phyloP scores from a whole-genome alignment of 1,284 basidiomycete genomes.

The Porogramme epimiltina region DNA sequence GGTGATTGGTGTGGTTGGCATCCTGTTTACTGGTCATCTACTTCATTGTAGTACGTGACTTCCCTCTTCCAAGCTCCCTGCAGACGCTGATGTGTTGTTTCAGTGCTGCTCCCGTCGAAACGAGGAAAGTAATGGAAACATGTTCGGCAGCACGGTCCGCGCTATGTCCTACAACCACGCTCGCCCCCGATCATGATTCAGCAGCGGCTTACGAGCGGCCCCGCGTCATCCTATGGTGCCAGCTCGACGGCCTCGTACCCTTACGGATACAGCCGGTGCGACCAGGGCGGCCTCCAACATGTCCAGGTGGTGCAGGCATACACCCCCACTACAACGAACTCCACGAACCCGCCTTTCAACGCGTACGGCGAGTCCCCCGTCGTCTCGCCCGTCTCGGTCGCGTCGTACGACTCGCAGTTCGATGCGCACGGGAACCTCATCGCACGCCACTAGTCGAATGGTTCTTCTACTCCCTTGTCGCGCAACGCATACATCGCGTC shows the following conservation, averaged over 20 bases:
- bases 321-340: slow-evolving; percentile 23
- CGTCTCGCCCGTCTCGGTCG: slow-evolving; percentile 31
- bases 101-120: slow-evolving; percentile 47
- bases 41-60: slow-evolving; percentile 51
- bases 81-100: background rate
- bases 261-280: slow-evolving; percentile 26
- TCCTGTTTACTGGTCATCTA: slow-evolving; percentile 50
- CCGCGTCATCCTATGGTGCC: slow-evolving; percentile 10
- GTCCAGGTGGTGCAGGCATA: slow-evolving; percentile 22
- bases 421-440: slow-evolving; percentile 23
- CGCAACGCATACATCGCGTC: slow-evolving; percentile 16
- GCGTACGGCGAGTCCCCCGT: slow-evolving; percentile 36
- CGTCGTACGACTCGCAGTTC: slow-evolving; percentile 30
- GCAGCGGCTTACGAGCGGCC: slow-evolving; percentile 28
- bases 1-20: slow-evolving; percentile 47
- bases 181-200: slow-evolving; percentile 36
- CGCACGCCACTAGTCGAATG: slow-evolving; percentile 28
- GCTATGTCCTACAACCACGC: slow-evolving; percentile 17
- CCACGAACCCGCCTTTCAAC: slow-evolving; percentile 37
- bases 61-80: background rate
- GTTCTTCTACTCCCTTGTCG: slow-evolving; percentile 18
- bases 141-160: slow-evolving; percentile 14
- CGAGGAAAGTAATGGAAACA: slow-evolving; percentile 41
- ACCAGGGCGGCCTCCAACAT: slow-evolving; percentile 26
- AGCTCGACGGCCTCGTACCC: slow-evolving; percentile 13